These are phyloP conservation scores for Xerocomellus amylosporus DNA, from an alignment of 768 basidiomycete genomes.

Conservation along the genomic window DNA sequence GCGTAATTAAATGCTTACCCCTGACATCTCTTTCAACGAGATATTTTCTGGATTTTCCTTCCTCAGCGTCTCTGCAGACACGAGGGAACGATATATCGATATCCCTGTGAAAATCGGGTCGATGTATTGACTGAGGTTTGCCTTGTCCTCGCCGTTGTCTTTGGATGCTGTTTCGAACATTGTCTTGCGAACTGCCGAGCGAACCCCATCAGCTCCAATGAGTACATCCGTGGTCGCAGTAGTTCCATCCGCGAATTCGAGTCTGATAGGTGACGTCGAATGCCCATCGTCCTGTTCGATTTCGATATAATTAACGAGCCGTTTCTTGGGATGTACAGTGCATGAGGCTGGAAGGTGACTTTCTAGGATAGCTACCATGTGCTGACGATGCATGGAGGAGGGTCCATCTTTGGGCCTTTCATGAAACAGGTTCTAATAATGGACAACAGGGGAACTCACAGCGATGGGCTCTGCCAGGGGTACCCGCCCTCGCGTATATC, in stretches of 20 bases:
- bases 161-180: constrained; percentile 20
- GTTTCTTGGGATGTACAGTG: no score
- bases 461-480: constrained; percentile 21
- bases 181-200: constrained; percentile 23
- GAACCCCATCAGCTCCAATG: constrained; percentile 47
- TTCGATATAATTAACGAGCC: not conserved
- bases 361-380: constrained; percentile 10
- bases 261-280: constrained; percentile 16
- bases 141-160: not conserved
- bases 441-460: constrained; percentile 11
- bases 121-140: not conserved
- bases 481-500: constrained; percentile 34
- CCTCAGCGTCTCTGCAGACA: constrained; percentile 33
- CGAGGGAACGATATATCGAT: constrained; percentile 37
- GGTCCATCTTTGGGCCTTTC: constrained; percentile 2
- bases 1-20: constrained; percentile 18
- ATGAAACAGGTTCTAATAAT: not conserved
- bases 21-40: constrained; percentile 15
- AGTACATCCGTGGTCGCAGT: not conserved
- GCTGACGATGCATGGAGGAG: constrained; percentile 20
- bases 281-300: constrained; percentile 20
- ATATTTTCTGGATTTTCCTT: constrained; percentile 20
- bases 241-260: constrained; percentile 14
- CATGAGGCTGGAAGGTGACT: no score
- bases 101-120: constrained; percentile 42